Evolutionary conservation across 306 rosid genomes (phyloP), one percentile per base, ranked within the genome.

Genomic region (Mimosa pudica): DNA sequence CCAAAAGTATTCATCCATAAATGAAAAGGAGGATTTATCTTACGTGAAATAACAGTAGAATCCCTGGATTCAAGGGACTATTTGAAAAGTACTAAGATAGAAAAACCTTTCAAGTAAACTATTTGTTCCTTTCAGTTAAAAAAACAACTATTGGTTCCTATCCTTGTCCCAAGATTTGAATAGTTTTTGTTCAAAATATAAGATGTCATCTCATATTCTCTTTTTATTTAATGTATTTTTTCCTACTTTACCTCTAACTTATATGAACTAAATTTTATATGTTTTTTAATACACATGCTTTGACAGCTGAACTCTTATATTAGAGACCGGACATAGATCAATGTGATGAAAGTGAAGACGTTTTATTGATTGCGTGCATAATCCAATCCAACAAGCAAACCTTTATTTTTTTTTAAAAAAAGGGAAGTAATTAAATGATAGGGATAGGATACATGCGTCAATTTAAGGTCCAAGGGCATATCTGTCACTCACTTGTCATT

Each of bases 361-460:
- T 57, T 18, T 57, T 18, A 0, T 18, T 18, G 63, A 7, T 57
- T 57, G 1, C 12, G 12, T 0, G 63, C 0, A 57, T 57, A 57
- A 17, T 57, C 63, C 32, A 18, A 57, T 57, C 11, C 11, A 2
- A 45, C 38, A 46, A 46, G 57, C 6, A 70, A 46, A 12, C 3
- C 32, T 2, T 2, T 20, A 20, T 24, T 24, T 24, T 24, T 24
- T 24, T 24, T 24, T 24, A 24, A 24, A 61, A 30, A 24, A 11
- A 46, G 0, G 2, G 48, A 20, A 47, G 20, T 12, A 35, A 46
- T 24, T 6, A 46, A 70, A 24, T 46, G 1, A 47, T 10, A 6
- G 8, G 57, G 74, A 35, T 33, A 70, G 57, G 74, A 35, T 33
- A 70, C 58, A 70, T 42, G 58, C 47, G 76, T 70, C 76, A 78